Percentiles rank a stretch among this genome's conserved stretches.
phyloP scores from a whole-genome alignment of 495 filamentous ascomycete species.

The Talaromyces wortmannii region DNA sequence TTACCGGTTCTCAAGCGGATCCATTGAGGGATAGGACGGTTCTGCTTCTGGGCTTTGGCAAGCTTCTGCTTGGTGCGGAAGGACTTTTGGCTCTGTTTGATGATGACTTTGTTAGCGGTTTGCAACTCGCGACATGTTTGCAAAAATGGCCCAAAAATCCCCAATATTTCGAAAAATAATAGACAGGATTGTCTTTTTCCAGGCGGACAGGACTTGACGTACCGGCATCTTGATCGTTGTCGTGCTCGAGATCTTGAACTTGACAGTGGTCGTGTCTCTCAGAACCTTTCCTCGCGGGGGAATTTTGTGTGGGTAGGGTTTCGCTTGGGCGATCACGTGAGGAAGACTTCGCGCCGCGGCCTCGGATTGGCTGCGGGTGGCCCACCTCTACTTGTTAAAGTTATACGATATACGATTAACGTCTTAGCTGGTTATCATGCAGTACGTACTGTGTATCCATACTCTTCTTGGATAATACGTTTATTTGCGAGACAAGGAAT shows the following conservation, averaged over 20 bases:
- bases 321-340: conserved; percentile 42
- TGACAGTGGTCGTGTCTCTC: conserved; percentile 14
- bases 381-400: neutral
- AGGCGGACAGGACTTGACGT: conserved; percentile 24
- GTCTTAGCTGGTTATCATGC: too few relatives aligned
- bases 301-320: conserved; percentile 21
- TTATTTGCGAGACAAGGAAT: too few relatives aligned
- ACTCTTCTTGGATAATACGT: too few relatives aligned
- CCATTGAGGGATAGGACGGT: conserved; percentile 99
- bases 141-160: too few relatives aligned
- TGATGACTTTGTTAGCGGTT: too few relatives aligned
- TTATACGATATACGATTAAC: too few relatives aligned
- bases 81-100: conserved; percentile 85
- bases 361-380: neutral
- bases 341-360: neutral
- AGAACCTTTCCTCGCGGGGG: conserved; percentile 38
- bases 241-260: conserved; percentile 25
- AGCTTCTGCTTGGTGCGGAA: conserved; percentile 99
- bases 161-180: too few relatives aligned
- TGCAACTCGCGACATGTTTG: too few relatives aligned
- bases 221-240: conserved; percentile 78
- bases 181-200: too few relatives aligned
- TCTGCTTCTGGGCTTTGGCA: conserved; percentile 99
- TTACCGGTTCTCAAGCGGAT: conserved; percentile 96
- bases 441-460: too few relatives aligned